phyloP scores from a whole-genome alignment of 2,329 filamentous ascomycete species.

The Magnaporthales sp. region DNA sequence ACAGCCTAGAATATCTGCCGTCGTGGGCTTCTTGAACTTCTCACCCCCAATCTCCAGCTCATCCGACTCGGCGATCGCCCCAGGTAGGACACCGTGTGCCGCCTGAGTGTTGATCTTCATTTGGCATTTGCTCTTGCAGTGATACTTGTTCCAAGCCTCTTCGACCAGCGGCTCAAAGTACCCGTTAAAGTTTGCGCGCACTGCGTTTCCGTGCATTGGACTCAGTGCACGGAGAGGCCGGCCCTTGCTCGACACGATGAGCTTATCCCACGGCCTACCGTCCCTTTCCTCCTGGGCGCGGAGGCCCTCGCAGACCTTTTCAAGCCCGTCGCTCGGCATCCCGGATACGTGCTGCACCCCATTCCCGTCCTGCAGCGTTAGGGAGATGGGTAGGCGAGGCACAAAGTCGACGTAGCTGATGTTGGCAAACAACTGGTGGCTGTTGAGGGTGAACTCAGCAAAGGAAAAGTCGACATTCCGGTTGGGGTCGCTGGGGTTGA shows the following conservation, averaged over 20 bases:
- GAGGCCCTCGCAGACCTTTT: slow-evolving; percentile 43
- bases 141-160: slow-evolving; percentile 30
- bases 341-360: slow-evolving; percentile 44
- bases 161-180: slow-evolving; percentile 35
- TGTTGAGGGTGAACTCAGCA: slow-evolving; percentile 53
- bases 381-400: slow-evolving; percentile 39
- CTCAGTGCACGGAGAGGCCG: slow-evolving; percentile 31
- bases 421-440: slow-evolving; percentile 49
- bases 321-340: slow-evolving; percentile 47
- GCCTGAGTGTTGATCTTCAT: slow-evolving; percentile 59
- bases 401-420: slow-evolving; percentile 64
- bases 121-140: slow-evolving; percentile 15
- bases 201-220: slow-evolving; percentile 33
- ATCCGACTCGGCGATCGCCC: slow-evolving; percentile 33
- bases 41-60: slow-evolving; percentile 27
- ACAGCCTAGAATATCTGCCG: slow-evolving; percentile 58
- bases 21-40: slow-evolving; percentile 45
- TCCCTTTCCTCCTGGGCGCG: slow-evolving; percentile 46
- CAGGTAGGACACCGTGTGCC: slow-evolving; percentile 41
- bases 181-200: slow-evolving; percentile 31
- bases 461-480: slow-evolving; percentile 44
- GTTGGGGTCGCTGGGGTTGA: slow-evolving; percentile 50
- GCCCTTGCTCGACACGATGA: slow-evolving; percentile 28
- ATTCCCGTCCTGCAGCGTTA: slow-evolving; percentile 38
- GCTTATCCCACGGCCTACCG: slow-evolving; percentile 51